Base-by-base conservation (phyloP, 2,329 filamentous ascomycete species). In the Pestalotiopsis sp. region DNA sequence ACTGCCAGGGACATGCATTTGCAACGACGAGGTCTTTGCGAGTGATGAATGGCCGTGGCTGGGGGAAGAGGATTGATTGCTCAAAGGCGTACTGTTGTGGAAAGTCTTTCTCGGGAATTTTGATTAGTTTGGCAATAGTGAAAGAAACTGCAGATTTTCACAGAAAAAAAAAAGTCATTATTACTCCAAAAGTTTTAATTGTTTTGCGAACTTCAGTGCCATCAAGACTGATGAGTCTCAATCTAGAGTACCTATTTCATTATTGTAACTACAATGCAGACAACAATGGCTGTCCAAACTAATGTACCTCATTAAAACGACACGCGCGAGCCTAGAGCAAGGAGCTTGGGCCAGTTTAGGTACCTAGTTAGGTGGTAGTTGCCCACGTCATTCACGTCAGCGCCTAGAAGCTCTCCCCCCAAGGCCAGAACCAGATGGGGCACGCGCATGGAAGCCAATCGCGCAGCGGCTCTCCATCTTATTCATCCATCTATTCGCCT, bases 111-210 rank as follows among this genome's bases (percentile, higher is more conserved):
- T 52, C 11, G 20, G n/a, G 39, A 40, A 62, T 52, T 26, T 62
- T 66, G n/a, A 24, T 52, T 66, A 62, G 65, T 66, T 66, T 66
- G 65, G 57, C 65, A 66, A 66, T 58, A 66, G 35, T 38, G 26
- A 52, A 52, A 52, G 17, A 13, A 22, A 38, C 30, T 9, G 30
- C 30, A 35, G 7, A 35, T 58, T 48, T 38, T 40, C 44, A 20
- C 44, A 52, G 44, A 52, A 20, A 9, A 52, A 64, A 64, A 48
- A 64, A 64, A 44, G 22, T 39, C 11, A 40, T 17, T 55, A 22
- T 55, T 17, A 17, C 30, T 35, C 9, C 30, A 9, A 35, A 35
- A 35, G 7, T 35, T 9, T 35, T 35, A 7, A 35, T 35, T 35
- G 30, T 35, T 35, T 35, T 9, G 30, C 30, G 1, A 35, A 35